Percentiles rank a stretch among this genome's conserved stretches.
phyloP scores from a whole-genome alignment of 805 yeast genomes.

The Candida xiaguanensis region DNA sequence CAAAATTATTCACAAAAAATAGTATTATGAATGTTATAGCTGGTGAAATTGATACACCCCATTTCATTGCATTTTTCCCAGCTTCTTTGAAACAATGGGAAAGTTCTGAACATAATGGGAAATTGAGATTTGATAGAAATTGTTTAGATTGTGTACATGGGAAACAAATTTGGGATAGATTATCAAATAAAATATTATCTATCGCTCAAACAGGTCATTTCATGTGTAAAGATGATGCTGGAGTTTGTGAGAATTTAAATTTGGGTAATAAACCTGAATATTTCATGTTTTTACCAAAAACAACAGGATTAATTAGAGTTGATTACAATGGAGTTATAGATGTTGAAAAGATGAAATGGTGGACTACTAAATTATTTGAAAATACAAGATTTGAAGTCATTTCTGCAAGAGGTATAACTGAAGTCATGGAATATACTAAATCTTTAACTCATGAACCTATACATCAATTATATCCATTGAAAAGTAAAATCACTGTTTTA shows the following conservation, averaged over 20 bases:
- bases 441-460: slow-evolving; percentile 29
- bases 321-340: slow-evolving; percentile 39
- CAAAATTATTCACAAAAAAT: slow-evolving; percentile 35
- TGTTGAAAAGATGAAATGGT: slow-evolving; percentile 31
- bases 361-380: slow-evolving; percentile 45
- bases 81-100: slow-evolving; percentile 41
- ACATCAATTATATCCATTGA: slow-evolving; percentile 33
- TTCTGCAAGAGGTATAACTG: slow-evolving; percentile 24
- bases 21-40: slow-evolving; percentile 47
- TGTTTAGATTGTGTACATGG: slow-evolving; percentile 52
- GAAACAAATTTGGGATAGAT: slow-evolving; percentile 54
- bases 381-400: slow-evolving; percentile 40
- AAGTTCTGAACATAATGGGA: slow-evolving; percentile 23
- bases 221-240: slow-evolving; percentile 51
- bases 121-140: slow-evolving; percentile 28
- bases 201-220: slow-evolving; percentile 50
- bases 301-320: slow-evolving; percentile 44
- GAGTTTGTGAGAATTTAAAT: slow-evolving; percentile 52
- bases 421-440: slow-evolving; percentile 25
- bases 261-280: slow-evolving; percentile 41
- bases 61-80: slow-evolving; percentile 67
- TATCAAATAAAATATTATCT: slow-evolving; percentile 45
- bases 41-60: slow-evolving; percentile 49
- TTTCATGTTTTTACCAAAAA: slow-evolving; percentile 51
- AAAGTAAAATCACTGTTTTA: slow-evolving; percentile 47